Evolutionary conservation across 768 basidiomycete genomes (phyloP).

Genomic region (Mycena vitilis): DNA sequence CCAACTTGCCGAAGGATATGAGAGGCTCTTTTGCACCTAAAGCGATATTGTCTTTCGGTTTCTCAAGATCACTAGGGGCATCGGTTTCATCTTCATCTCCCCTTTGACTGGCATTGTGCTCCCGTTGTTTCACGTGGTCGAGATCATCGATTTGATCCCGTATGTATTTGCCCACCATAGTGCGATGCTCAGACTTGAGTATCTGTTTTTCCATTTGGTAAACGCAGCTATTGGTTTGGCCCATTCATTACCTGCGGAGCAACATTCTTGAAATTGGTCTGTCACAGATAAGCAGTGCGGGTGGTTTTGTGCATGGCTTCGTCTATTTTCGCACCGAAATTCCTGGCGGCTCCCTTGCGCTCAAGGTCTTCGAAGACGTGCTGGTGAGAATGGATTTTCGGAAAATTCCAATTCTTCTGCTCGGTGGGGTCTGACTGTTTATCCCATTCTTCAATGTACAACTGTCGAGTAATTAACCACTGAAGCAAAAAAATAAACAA

Average conservation of each 20-base stretch:
- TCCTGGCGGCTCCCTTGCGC: neutral
- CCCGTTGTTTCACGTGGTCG: slow-evolving; percentile 11
- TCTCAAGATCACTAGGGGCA: neutral
- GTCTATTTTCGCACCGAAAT: slow-evolving; percentile 21
- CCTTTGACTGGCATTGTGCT: too few relatives aligned
- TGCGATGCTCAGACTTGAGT: slow-evolving; percentile 33
- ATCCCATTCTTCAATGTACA: too few relatives aligned
- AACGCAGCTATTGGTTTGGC: too few relatives aligned
- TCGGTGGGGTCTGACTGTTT: too few relatives aligned
- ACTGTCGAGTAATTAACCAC: too few relatives aligned
- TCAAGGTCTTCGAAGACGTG: neutral
- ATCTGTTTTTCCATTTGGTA: too few relatives aligned
- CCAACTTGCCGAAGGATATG: slow-evolving; percentile 11
- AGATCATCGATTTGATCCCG: slow-evolving; percentile 26
- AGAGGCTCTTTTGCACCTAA: slow-evolving; percentile 20
- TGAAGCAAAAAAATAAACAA: too few relatives aligned
- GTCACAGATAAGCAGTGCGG: slow-evolving; percentile 41
- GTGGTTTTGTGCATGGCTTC: slow-evolving; percentile 46
- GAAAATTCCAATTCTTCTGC: neutral
- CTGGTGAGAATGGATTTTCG: neutral
- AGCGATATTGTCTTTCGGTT: slow-evolving; percentile 14
- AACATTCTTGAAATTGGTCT: slow-evolving; percentile 49
- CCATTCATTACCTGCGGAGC: slow-evolving; percentile 43
- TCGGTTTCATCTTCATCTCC: neutral
- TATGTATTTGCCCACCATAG: slow-evolving; percentile 27